phyloP scores from a whole-genome alignment of 768 basidiomycete genomes.

The Collybia nuda region DNA sequence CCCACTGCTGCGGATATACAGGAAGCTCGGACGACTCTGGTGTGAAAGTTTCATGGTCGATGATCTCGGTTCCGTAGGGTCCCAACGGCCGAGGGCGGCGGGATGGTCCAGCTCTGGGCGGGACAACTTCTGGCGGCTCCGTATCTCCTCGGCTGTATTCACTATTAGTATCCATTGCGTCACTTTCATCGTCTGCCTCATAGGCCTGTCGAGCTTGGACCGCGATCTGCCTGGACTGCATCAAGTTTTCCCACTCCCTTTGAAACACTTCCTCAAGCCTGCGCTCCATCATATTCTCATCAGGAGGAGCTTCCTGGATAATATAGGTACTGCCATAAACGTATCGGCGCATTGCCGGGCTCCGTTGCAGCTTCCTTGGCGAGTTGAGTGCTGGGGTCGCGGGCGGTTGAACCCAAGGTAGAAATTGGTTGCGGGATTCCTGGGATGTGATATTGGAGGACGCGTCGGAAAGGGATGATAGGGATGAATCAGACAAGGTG shows the following conservation, averaged over 20 bases:
- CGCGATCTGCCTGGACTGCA: neutral
- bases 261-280: neutral
- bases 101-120: neutral
- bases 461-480: conserved; percentile 1
- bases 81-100: neutral
- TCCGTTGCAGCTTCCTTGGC: conserved; percentile 4
- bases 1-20: neutral
- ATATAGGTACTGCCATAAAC: neutral
- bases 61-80: conserved; percentile 2
- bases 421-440: neutral
- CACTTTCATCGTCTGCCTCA: neutral
- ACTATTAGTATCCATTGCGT: neutral
- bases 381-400: neutral
- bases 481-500: conserved; percentile 1
- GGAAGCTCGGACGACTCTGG: neutral
- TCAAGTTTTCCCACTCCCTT: neutral
- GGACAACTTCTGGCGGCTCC: neutral
- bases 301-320: neutral
- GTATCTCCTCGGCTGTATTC: conserved; percentile 2
- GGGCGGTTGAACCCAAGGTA: neutral
- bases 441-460: neutral
- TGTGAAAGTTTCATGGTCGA: neutral
- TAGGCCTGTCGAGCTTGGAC: neutral
- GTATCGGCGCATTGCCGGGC: neutral
- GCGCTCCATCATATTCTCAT: neutral